Percentiles rank a stretch among this genome's conserved stretches.
Conservation (phyloP, 1,284 basidiomycete species). For the Somion occarium region DNA sequence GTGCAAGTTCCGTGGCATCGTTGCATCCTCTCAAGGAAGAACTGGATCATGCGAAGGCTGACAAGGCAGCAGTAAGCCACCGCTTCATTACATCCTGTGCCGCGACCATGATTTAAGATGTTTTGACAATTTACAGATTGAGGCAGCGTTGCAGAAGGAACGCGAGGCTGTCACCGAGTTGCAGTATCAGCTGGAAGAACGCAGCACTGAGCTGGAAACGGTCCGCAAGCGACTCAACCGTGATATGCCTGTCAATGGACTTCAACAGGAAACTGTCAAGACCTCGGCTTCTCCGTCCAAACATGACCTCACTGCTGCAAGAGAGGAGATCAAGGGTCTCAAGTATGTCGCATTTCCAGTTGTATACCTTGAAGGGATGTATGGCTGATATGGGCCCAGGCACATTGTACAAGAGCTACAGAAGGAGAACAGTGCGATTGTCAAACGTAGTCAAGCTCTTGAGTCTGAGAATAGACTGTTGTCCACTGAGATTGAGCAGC, state of each 20-base stretch:
- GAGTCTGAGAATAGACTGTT: constrained; percentile 76
- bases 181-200: constrained; percentile 40
- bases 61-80: constrained; percentile 35
- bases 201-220: constrained; percentile 47
- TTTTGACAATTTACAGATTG: constrained; percentile 21
- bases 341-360: constrained; percentile 46
- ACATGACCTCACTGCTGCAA: constrained; percentile 43
- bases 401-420: constrained; percentile 87
- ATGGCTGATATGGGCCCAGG: constrained; percentile 33
- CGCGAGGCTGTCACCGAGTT: constrained; percentile 32
- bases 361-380: neutral
- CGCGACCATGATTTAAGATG: neutral
- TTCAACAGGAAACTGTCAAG: constrained; percentile 25
- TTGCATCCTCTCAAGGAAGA: constrained; percentile 17
- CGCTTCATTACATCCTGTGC: neutral
- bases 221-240: constrained; percentile 54
- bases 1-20: constrained; percentile 7
- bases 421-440: constrained; percentile 64
- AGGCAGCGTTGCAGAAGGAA: constrained; percentile 35
- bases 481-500: constrained; percentile 67
- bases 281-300: constrained; percentile 40
- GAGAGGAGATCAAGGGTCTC: constrained; percentile 70
- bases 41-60: constrained; percentile 24
- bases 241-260: constrained; percentile 42
- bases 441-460: constrained; percentile 64